These are phyloP conservation scores for Lophiotrema nucula DNA, from an alignment of 495 filamentous ascomycete genomes.

Conservation along the genomic window DNA sequence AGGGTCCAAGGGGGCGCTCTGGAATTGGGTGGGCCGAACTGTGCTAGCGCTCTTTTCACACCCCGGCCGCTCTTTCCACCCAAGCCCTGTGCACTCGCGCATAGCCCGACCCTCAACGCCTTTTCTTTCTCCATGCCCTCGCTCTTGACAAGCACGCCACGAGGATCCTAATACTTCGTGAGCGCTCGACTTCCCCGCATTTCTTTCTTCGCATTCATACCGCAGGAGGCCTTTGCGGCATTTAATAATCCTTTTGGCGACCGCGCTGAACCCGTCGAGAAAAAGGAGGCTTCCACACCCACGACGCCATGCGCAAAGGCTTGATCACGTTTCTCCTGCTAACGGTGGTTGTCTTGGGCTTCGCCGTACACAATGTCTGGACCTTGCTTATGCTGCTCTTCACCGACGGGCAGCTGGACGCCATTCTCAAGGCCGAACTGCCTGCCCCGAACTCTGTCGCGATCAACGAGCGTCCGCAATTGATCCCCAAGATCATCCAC, in stretches of 20 bases:
- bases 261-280: neutral
- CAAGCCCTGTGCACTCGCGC: no score
- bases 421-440: constrained; percentile 46
- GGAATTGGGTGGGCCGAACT: no score
- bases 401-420: constrained; percentile 45
- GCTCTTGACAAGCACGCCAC: neutral
- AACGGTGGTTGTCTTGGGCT: constrained; percentile 54
- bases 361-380: constrained; percentile 48
- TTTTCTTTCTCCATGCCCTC: neutral
- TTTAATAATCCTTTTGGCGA: no score
- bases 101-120: no score
- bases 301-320: constrained; percentile 41
- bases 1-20: no score
- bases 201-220: neutral
- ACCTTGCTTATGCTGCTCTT: constrained; percentile 44
- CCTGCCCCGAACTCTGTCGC: constrained; percentile 36
- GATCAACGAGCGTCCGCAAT: constrained; percentile 57
- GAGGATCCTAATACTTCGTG: neutral
- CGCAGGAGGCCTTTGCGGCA: no score
- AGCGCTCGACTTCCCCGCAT: neutral
- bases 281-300: constrained; percentile 13
- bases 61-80: no score
- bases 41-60: no score
- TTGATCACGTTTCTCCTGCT: constrained; percentile 41
- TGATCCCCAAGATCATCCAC: constrained; percentile 89